Base-by-base conservation (phyloP, 768 basidiomycete genomes). In the Suillus lakei region DNA sequence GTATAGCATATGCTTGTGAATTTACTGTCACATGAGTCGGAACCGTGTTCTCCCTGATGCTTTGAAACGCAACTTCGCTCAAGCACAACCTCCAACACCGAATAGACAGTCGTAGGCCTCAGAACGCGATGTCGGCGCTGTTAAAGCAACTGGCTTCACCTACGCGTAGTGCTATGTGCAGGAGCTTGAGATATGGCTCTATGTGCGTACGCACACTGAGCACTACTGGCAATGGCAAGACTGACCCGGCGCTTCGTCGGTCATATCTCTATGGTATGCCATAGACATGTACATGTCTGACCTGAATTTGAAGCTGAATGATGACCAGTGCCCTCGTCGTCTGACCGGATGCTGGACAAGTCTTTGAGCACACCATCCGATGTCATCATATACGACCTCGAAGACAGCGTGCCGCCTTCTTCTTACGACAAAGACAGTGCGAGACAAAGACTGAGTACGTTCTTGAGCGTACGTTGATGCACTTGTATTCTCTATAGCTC, bases 311-410 rank as follows among this genome's bases (percentile, higher is more conserved):
- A 59, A 58, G 26, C 62, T 61, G 56, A 59, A 64, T 67, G 16
- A 13, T 51, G 26, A 18, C 34, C 66, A 88, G 95, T 97, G 4
- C 95, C 95, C 3, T 84, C 89, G 6, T 91, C 93, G 1, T 91
- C 89, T 15, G 86, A 91, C 41, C 84, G 87, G 48, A 94, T 95
- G 91, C 86, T 97, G 39, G 80, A 88, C 68, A 96, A 95, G 73
- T 92, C 92, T 0, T 81, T 92, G 53, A 75, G 71, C 12, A 80
- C 82, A 16, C 73, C 78, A 2, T 88, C 93, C 2, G 95, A 97
- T 66, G 83, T 90, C 50, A 81, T 95, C 41, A 90, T 95, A 30
- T 96, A 95, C 71, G 95, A 97, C 79, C 81, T 97, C 15, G 95
- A 96, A 74, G 95, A 97, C 74, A 91, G 91, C 66, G 87, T 96